phyloP scores from a whole-genome alignment of 2,329 filamentous ascomycete genomes.

The Calonectria fujianensis region DNA sequence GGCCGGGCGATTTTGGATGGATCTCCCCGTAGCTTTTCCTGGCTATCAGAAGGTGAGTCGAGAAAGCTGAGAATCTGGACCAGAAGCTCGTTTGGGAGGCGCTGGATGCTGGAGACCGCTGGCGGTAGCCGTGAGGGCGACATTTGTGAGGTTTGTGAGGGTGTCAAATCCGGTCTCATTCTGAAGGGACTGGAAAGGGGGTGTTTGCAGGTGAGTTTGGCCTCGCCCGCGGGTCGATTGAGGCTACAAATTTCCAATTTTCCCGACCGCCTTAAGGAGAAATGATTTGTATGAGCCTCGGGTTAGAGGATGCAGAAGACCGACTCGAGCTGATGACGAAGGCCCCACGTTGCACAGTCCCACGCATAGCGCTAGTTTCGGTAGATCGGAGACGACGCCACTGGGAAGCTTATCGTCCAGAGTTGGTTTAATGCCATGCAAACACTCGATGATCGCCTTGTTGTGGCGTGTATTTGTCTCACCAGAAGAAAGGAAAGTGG shows the following conservation, averaged over 20 bases:
- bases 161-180: constrained; percentile 6
- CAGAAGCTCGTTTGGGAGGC: constrained; percentile 78
- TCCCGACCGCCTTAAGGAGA: constrained; percentile 31
- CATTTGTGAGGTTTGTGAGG: background rate
- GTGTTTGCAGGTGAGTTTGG: background rate
- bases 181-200: background rate
- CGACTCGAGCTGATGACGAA: constrained; percentile 34
- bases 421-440: constrained; percentile 31
- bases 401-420: constrained; percentile 36
- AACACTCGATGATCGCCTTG: constrained; percentile 27
- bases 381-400: constrained; percentile 39
- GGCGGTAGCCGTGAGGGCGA: background rate
- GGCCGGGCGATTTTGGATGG: constrained; percentile 64
- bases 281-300: constrained; percentile 31
- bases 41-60: constrained; percentile 69
- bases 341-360: constrained; percentile 39
- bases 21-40: constrained; percentile 66
- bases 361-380: constrained; percentile 37
- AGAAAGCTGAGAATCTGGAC: constrained; percentile 74
- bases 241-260: constrained; percentile 16
- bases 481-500: constrained; percentile 14
- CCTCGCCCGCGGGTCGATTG: constrained; percentile 19
- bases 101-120: constrained; percentile 50
- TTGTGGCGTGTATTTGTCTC: constrained; percentile 17
- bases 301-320: constrained; percentile 38